Evolutionary conservation across 306 rosid species (phyloP).

Genomic region (Delonix regia): DNA sequence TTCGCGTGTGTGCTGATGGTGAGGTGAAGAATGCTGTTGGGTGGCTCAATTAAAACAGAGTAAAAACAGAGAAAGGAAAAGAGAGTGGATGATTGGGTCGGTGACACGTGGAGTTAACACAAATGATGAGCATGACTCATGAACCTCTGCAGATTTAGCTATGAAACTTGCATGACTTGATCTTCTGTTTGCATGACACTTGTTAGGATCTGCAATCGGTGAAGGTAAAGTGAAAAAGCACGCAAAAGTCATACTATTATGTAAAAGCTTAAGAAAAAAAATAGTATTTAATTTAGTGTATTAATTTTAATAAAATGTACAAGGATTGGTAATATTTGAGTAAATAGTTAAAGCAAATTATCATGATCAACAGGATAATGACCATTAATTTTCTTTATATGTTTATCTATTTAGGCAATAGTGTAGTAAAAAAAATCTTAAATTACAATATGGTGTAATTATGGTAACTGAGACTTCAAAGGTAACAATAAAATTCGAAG

Average conservation of each 20-base stretch:
- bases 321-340: not conserved
- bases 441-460: not conserved
- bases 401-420: too few species aligned
- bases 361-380: not conserved
- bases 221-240: not conserved
- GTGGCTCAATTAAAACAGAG: not conserved
- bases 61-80: not conserved
- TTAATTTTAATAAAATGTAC: too few species aligned
- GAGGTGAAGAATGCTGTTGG: not conserved
- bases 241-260: too few species aligned
- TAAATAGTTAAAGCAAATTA: not conserved
- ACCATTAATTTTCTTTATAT: not conserved
- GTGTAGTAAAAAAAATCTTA: too few species aligned
- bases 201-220: constrained; percentile 2
- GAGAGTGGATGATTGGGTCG: not conserved
- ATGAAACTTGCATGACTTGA: not conserved
- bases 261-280: too few species aligned
- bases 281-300: too few species aligned
- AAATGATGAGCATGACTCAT: constrained; percentile 29
- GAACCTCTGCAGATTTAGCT: not conserved
- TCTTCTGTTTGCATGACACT: constrained; percentile 13
- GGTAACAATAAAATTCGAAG: too few species aligned
- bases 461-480: too few species aligned
- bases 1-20: not conserved
- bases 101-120: constrained; percentile 31